Evolutionary conservation across 352 stramenopile genomes (phyloP).

Genomic region (Globisporangium cystogenes): DNA sequence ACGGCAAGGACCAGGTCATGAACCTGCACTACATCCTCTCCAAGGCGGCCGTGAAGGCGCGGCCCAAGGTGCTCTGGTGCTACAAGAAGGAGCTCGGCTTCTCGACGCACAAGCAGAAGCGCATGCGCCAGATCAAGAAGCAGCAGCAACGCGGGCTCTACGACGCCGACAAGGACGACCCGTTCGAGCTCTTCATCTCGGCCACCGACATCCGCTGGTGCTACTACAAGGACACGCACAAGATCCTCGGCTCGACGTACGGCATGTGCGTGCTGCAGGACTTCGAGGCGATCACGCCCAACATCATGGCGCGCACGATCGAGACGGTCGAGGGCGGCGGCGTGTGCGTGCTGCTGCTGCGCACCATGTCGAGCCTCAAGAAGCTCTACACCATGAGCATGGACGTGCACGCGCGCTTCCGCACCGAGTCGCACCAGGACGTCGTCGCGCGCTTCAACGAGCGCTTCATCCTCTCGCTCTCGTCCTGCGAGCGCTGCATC

Average conservation of each 20-base stretch:
- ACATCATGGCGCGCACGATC: slow-evolving; percentile 98
- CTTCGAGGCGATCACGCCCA: slow-evolving; percentile 98
- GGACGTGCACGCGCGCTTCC: slow-evolving; percentile 90
- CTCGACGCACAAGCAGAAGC: slow-evolving; percentile 95
- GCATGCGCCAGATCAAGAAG: slow-evolving; percentile 95
- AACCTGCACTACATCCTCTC: slow-evolving; percentile 99
- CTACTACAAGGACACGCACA: slow-evolving; percentile 99
- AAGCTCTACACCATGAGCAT: slow-evolving; percentile 99
- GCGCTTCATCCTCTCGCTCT: slow-evolving; percentile 98
- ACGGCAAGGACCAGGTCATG: slow-evolving; percentile 99
- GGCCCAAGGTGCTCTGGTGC: slow-evolving; percentile 98
- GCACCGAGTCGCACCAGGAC: slow-evolving; percentile 91
- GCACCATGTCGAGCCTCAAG: slow-evolving; percentile 97
- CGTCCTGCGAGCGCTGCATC: slow-evolving; percentile 93
- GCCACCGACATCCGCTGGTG: slow-evolving; percentile 98
- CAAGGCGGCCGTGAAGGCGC: slow-evolving; percentile 92
- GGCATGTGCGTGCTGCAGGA: slow-evolving; percentile 99
- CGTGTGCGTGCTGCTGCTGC: slow-evolving; percentile 96
- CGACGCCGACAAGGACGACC: slow-evolving; percentile 90
- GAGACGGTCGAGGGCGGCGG: slow-evolving; percentile 98
- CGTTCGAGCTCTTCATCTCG: slow-evolving; percentile 99
- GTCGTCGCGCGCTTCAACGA: slow-evolving; percentile 99
- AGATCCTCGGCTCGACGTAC: slow-evolving; percentile 97
- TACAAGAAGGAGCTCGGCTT: slow-evolving; percentile 99
- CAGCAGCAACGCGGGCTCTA: slow-evolving; percentile 91